These are phyloP conservation scores for Aspergillus nidulans DNA, from an alignment of 495 filamentous ascomycete species.

Conservation along the genomic window DNA sequence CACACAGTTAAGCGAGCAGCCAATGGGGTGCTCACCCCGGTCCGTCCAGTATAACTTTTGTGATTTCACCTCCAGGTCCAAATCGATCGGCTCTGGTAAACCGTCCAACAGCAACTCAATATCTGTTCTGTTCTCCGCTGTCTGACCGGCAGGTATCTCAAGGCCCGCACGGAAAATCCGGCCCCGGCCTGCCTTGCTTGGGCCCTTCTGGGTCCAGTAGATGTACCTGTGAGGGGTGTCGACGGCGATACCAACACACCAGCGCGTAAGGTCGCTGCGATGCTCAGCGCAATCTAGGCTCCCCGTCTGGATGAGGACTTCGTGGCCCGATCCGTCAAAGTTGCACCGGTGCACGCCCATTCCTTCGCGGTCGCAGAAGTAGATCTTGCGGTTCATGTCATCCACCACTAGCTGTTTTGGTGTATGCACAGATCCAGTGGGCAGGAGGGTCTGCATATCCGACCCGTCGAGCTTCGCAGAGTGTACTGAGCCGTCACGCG, in stretches of 20 bases:
- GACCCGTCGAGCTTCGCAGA: slow-evolving; percentile 43
- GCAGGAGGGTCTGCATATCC: slow-evolving; percentile 33
- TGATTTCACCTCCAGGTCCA: slow-evolving; percentile 39
- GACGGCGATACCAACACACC: slow-evolving; percentile 52
- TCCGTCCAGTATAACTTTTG: slow-evolving; percentile 53
- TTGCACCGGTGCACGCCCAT: slow-evolving; percentile 41
- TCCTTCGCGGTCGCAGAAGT: slow-evolving; percentile 55
- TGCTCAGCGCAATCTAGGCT: slow-evolving; percentile 16
- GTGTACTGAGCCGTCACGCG: slow-evolving; percentile 41
- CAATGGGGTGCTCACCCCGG: slow-evolving; percentile 42
- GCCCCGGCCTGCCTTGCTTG: slow-evolving; percentile 40
- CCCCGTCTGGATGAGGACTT: slow-evolving; percentile 38
- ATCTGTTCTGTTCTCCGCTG: slow-evolving; percentile 30
- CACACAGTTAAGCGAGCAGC: slow-evolving; percentile 25
- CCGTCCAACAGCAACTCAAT: slow-evolving; percentile 37
- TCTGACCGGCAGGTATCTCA: slow-evolving; percentile 28
- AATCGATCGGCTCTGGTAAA: slow-evolving; percentile 53
- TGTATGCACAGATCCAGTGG: slow-evolving; percentile 40
- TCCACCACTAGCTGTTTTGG: slow-evolving; percentile 50
- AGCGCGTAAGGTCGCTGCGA: slow-evolving; percentile 31
- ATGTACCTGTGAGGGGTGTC: slow-evolving; percentile 31
- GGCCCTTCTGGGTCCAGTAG: slow-evolving; percentile 59
- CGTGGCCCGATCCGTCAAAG: slow-evolving; percentile 42
- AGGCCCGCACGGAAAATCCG: slow-evolving; percentile 44
- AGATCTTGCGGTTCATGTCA: slow-evolving; percentile 30